Conservation (phyloP, 108 stramenopile species). For the Pseudonitzschia pungens region DNA sequence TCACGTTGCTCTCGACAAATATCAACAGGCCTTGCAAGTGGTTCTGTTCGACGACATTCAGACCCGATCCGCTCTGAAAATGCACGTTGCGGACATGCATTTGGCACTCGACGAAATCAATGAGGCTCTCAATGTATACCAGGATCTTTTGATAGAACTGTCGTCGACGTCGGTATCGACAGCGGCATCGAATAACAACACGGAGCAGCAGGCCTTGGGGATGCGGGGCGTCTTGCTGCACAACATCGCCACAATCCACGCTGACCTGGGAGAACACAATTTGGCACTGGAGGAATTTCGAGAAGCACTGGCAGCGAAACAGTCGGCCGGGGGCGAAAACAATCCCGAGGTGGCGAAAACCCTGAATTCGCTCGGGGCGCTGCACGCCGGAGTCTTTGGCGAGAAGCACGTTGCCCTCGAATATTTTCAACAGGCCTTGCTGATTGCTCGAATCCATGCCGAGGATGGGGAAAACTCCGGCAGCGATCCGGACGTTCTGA, state of each 20-base stretch:
- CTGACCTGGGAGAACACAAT: constrained; percentile 30
- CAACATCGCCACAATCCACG: constrained; percentile 44
- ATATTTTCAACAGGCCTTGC: constrained; percentile 44
- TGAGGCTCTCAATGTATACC: constrained; percentile 30
- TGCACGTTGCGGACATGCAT: constrained; percentile 43
- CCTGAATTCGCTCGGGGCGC: constrained; percentile 38
- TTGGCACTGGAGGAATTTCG: constrained; percentile 35
- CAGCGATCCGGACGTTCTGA: constrained; percentile 37
- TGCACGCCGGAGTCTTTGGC: constrained; percentile 31
- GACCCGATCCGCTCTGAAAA: constrained; percentile 26
- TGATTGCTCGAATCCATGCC: constrained; percentile 48
- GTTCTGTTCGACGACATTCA: constrained; percentile 11
- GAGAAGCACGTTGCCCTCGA: constrained; percentile 34
- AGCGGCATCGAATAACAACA: not conserved
- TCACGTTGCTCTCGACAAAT: constrained; percentile 40
- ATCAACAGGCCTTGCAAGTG: constrained; percentile 48
- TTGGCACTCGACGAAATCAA: constrained; percentile 34
- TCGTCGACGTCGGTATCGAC: not conserved
- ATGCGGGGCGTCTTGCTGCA: constrained; percentile 50
- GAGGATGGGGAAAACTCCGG: constrained; percentile 20
- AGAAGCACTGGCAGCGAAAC: constrained; percentile 32
- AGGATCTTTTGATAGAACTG: constrained; percentile 18
- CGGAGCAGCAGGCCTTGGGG: not conserved
- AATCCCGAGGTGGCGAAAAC: constrained; percentile 53
- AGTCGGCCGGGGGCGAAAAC: constrained; percentile 35